Base-by-base conservation (phyloP, 176 grass and related monocot species). In the Oryza meridionalis region DNA sequence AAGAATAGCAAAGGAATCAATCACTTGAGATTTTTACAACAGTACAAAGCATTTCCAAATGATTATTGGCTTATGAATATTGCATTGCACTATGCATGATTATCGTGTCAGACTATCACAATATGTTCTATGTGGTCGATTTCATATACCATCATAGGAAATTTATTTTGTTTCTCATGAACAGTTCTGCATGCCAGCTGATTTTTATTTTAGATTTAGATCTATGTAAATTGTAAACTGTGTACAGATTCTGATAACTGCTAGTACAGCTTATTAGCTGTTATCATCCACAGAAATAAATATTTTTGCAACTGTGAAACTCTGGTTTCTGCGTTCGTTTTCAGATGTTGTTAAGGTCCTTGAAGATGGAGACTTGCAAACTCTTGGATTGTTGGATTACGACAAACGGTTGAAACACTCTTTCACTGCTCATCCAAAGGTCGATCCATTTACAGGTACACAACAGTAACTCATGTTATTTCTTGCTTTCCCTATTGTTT, bases 381-480 rank as follows among this genome's bases (percentile, higher is more conserved):
- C 95, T 91, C 90, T 98, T 77, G 95, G 95, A 72, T 82, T 98
- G 80, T 76, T 98, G 76, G 95, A 98, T 90, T 98, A 98, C 67
- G 92, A 98, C 72, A 98, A 93, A 73, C 92, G 91, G 76, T 78
- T 98, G 87, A 82, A 86, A 76, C 95, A 98, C 90, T 88, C 95
- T 84, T 98, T 98, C 80, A 98, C 92, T 50, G 96, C 96, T 78
- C 96, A 98, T 86, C 96, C 96, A 35, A 98, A 98, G 90, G 96
- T 98, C 73, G 96, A 98, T 59, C 92, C 96, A 43, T 86, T 95
- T 86, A 98, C 95, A 73, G 92, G 95, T 97, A 89, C 67, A 9
- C 22, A 29, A 65, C n/a, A 53, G n/a, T 73, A 55, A 62, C 61
- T 17, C 13, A 7, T 40, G 53, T 6, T 92, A 73, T 47, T 80